Percentiles rank a stretch among this genome's conserved stretches.
phyloP scores from a whole-genome alignment of 2,329 filamentous ascomycete genomes.

The Ilyonectria robusta region DNA sequence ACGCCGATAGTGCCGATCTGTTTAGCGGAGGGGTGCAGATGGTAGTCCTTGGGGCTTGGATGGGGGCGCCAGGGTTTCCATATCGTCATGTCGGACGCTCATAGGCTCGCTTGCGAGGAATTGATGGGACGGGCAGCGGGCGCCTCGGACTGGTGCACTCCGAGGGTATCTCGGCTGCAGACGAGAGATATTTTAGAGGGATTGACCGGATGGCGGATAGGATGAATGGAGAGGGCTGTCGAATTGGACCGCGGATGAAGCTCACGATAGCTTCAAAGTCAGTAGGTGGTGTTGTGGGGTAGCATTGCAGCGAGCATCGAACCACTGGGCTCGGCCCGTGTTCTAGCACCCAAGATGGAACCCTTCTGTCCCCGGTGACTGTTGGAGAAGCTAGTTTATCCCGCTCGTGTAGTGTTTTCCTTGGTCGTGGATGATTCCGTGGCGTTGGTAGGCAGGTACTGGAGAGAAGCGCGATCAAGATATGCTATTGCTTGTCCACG shows the following conservation, averaged over 20 bases:
- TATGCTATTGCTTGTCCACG: constrained; percentile 14
- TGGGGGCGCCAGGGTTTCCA: neutral
- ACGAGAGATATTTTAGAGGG: constrained; percentile 2
- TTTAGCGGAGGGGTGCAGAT: constrained; percentile 14
- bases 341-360: constrained; percentile 32
- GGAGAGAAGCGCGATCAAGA: neutral
- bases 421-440: constrained; percentile 1
- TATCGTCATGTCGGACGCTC: constrained; percentile 15
- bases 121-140: constrained; percentile 26
- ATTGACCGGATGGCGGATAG: constrained; percentile 3
- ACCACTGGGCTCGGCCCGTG: constrained; percentile 31
- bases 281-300: constrained; percentile 48
- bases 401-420: constrained; percentile 8
- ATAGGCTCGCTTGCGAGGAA: constrained; percentile 45
- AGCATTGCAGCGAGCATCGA: constrained; percentile 32
- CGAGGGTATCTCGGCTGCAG: constrained; percentile 22
- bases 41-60: neutral
- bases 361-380: constrained; percentile 10
- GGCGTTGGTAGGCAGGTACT: constrained; percentile 2
- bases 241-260: constrained; percentile 32
- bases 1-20: constrained; percentile 37
- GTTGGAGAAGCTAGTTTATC: constrained; percentile 9
- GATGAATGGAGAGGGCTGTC: constrained; percentile 3
- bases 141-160: constrained; percentile 7
- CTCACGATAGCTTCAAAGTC: constrained; percentile 44